Base-by-base conservation (phyloP, 192 early-diverging fungal species). In the Coemansia sp. region DNA sequence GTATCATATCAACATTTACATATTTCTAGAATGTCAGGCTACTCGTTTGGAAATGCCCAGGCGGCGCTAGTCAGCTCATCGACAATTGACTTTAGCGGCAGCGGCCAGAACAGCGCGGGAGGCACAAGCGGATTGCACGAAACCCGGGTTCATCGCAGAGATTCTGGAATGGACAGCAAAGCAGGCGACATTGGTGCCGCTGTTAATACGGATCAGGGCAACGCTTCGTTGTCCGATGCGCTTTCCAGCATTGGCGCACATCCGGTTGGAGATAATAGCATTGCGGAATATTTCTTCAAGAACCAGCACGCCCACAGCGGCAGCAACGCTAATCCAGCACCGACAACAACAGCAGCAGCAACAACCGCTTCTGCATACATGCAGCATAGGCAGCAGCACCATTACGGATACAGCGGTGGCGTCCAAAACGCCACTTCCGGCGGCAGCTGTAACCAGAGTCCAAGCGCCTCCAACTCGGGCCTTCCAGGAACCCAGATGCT, bases 241-340 rank as follows among this genome's bases (percentile, higher is more conserved):
- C 58, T 77, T 40, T 64, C 67, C 8, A 62, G 65, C 6, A 59
- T 79, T 19, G 68, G 69, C 48, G 39, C 67, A 0, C 45, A 64
- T 20, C 14, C 68, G 1, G 70, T 68, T 13, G 70, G 65, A 19
- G 65, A 68, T 45, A 71, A 61, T 11, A 46, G 48, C 4, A 66
- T 82, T 54, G 75, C 79, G 2, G 79, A 82, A 50, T 82, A 82
- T 40, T 68, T 82, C 17, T 69, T 82, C 49, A 82, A 76, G 59
- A 72, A 74, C 56, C 77, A 79, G 58, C 57, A 56, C 11, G 46
- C 48, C 42, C 49, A 17, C 48, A 53, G 25, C 65, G 37, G 19
- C 68, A 62, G 16, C 42, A 14, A 19, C 50, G 51, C 57, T 37
- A 48, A 25, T 45, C 51, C 57, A 59, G 14, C 56, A 58, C 14